phyloP scores from a whole-genome alignment of 139 green algal genomes.

The Chlorella sorokiniana region DNA sequence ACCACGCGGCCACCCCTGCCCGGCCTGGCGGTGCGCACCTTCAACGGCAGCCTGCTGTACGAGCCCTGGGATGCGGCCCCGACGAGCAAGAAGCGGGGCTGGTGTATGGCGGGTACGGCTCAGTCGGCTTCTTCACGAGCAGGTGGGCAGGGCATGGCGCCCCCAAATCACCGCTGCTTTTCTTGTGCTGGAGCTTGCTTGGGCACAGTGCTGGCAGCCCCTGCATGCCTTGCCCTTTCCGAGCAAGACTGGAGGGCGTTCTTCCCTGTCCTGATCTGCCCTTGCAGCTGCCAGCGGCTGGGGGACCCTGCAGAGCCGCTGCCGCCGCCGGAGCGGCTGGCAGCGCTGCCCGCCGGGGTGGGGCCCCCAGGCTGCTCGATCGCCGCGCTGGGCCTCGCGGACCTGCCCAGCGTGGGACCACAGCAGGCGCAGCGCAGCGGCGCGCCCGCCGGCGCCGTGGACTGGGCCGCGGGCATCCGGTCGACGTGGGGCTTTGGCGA shows the following conservation, averaged over 20 bases:
- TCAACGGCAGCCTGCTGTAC: background rate
- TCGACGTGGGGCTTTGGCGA: background rate
- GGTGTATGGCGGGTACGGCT: background rate
- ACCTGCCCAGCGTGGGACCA: constrained; percentile 6
- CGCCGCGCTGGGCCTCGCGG: background rate
- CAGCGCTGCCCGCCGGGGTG: background rate
- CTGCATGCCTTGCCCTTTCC: background rate
- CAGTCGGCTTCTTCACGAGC: background rate
- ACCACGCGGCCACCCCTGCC: background rate
- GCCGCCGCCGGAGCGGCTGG: background rate
- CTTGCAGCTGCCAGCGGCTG: background rate
- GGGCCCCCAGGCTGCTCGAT: background rate
- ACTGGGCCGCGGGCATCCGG: background rate
- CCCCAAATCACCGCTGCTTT: background rate
- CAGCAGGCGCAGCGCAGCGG: constrained; percentile 4
- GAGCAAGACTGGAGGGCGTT: too few species aligned
- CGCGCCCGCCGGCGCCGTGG: background rate
- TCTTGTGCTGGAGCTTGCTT: too few species aligned
- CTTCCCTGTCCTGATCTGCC: background rate
- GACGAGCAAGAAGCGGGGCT: background rate
- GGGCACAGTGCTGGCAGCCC: background rate
- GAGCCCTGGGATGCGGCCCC: background rate
- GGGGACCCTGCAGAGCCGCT: background rate
- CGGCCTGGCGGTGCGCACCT: background rate
- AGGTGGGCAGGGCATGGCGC: background rate